Conservation (phyloP, 2,329 filamentous ascomycete species). For the Penicillium crustosum region DNA sequence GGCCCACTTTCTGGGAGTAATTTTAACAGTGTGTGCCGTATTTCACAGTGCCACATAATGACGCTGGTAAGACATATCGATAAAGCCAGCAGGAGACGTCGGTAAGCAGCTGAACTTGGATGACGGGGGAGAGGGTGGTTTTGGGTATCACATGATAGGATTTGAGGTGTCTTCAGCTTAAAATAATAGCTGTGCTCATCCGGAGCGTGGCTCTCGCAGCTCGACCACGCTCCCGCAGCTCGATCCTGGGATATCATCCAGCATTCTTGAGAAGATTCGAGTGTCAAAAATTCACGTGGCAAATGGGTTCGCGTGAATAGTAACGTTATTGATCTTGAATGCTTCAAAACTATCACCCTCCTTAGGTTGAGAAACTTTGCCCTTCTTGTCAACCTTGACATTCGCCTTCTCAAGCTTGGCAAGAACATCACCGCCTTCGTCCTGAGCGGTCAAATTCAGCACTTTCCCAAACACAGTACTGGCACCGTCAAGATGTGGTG, state of each 20-base stretch:
- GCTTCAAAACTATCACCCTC: constrained; percentile 48
- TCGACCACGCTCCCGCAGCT: not conserved
- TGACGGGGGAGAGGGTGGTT: too few species aligned
- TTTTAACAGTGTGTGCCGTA: not conserved
- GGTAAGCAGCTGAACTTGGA: not conserved
- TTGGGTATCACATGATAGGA: not conserved
- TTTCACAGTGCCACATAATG: not conserved
- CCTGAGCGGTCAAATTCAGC: constrained; percentile 45
- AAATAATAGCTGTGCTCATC: constrained; percentile 6
- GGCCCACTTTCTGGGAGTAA: not conserved
- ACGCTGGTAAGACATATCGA: not conserved
- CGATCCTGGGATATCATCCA: not conserved
- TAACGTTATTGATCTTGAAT: constrained; percentile 56
- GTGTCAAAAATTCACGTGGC: constrained; percentile 48
- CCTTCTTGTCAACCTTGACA: constrained; percentile 63
- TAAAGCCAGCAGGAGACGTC: not conserved
- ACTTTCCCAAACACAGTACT: constrained; percentile 67
- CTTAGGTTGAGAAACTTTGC: constrained; percentile 51
- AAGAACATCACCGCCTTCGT: constrained; percentile 47
- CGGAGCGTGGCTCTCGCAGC: not conserved
- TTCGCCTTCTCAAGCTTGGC: constrained; percentile 59
- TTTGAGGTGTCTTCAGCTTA: not conserved
- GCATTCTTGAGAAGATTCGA: not conserved
- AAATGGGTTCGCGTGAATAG: constrained; percentile 65
- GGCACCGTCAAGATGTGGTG: constrained; percentile 64